phyloP scores from a whole-genome alignment of 164 flowering plant species.

The Chloranthus sessilifolius region DNA sequence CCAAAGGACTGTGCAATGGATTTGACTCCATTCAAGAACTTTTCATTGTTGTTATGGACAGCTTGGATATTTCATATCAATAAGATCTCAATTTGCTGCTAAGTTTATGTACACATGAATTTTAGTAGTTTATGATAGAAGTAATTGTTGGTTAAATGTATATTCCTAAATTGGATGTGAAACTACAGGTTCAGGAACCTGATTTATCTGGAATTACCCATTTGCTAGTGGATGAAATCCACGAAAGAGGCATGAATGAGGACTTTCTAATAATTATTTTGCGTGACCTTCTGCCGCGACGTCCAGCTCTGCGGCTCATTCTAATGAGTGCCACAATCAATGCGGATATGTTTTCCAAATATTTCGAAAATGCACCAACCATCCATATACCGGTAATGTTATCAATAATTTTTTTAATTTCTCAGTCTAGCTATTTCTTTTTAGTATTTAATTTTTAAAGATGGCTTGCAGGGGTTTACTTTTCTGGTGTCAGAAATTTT shows the following conservation, averaged over 20 bases:
- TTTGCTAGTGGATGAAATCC: slow-evolving; percentile 95
- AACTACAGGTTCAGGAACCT: slow-evolving; percentile 79
- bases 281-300: slow-evolving; percentile 85
- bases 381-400: slow-evolving; percentile 80
- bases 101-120: too few relatives aligned
- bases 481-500: slow-evolving; percentile 74
- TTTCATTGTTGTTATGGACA: too few relatives aligned
- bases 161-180: slow-evolving; percentile 9
- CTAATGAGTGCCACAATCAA: slow-evolving; percentile 98
- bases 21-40: too few relatives aligned
- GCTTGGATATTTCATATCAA: too few relatives aligned
- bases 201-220: slow-evolving; percentile 73
- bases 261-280: slow-evolving; percentile 85
- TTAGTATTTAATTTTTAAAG: background rate
- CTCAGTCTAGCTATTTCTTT: background rate
- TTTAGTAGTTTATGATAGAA: too few relatives aligned
- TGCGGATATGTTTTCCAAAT: slow-evolving; percentile 86
- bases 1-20: too few relatives aligned
- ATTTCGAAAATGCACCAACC: slow-evolving; percentile 83
- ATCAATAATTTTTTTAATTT: slow-evolving; percentile 4
- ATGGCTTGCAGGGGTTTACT: slow-evolving; percentile 55
- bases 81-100: too few relatives aligned
- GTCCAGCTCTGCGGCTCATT: slow-evolving; percentile 83
- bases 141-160: too few relatives aligned
- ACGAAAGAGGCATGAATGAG: slow-evolving; percentile 99